phyloP scores from a whole-genome alignment of 108 stramenopile species.

The Schizochytrium sp. region DNA sequence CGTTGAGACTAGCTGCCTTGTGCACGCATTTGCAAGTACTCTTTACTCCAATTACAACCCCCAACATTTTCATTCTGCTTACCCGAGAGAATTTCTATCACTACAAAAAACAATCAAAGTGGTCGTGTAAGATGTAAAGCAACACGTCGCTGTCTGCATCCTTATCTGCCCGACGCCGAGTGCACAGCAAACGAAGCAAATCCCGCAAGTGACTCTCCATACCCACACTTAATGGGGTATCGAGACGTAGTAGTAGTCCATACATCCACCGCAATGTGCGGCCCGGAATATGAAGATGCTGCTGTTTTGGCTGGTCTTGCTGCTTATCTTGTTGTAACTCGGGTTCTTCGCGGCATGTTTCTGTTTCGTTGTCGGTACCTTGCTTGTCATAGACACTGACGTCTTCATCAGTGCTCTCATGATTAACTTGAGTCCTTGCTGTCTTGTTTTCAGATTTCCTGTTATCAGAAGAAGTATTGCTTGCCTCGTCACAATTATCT shows the following conservation, averaged over 20 bases:
- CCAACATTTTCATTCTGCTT: not conserved
- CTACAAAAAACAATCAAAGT: slow-evolving; percentile 1
- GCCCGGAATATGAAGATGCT: not conserved
- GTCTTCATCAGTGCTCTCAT: not conserved
- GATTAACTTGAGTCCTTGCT: too few species aligned
- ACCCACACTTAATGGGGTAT: slow-evolving; percentile 3
- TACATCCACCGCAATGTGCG: slow-evolving; percentile 6
- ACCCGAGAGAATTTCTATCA: not conserved
- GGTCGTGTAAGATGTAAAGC: not conserved
- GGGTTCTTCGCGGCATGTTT: not conserved
- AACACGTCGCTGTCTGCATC: not conserved
- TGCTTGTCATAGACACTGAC: too few species aligned
- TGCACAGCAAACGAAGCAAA: not conserved
- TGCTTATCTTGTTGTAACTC: too few species aligned
- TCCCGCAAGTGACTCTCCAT: slow-evolving; percentile 37
- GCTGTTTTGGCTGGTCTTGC: too few species aligned
- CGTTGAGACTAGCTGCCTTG: too few species aligned
- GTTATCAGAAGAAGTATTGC: too few species aligned
- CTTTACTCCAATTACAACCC: not conserved
- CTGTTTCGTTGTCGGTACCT: not conserved
- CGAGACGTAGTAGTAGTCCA: not conserved
- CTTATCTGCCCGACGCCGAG: not conserved
- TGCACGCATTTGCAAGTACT: not conserved
- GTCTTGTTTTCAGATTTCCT: too few species aligned
- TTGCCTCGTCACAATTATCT: not conserved